Evolutionary conservation across 768 basidiomycete genomes (phyloP).

Genomic region (Mycena filopes): DNA sequence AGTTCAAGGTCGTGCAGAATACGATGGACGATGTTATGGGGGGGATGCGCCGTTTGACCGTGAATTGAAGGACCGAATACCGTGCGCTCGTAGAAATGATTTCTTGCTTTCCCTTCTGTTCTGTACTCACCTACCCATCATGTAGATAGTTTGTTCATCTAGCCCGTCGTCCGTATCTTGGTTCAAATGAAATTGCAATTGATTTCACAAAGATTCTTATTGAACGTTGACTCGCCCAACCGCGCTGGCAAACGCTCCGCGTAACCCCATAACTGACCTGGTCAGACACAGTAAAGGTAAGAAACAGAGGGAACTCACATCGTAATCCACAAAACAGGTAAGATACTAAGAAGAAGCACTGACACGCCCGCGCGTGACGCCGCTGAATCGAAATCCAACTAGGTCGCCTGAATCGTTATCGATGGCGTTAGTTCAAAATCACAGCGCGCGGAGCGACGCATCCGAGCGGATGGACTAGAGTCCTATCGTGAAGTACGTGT

Average conservation of each 20-base stretch:
- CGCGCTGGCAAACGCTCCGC: constrained; percentile 27
- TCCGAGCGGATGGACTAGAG: no score
- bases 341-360: constrained; percentile 28
- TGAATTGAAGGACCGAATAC: not conserved
- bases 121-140: constrained; percentile 22
- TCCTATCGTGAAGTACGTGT: no score
- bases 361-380: constrained; percentile 27
- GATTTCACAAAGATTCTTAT: constrained; percentile 26
- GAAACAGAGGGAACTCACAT: constrained; percentile 11
- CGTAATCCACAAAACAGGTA: constrained; percentile 31
- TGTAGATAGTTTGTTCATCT: constrained; percentile 36
- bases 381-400: constrained; percentile 34
- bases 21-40: constrained; percentile 50
- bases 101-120: no score
- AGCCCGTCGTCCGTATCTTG: no score
- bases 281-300: not conserved
- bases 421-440: no score
- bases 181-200: not conserved
- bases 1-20: constrained; percentile 46
- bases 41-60: constrained; percentile 33
- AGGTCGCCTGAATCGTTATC: constrained; percentile 17
- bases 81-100: no score
- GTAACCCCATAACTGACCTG: not conserved
- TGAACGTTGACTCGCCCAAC: constrained; percentile 29
- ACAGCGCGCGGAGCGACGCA: no score